These are phyloP conservation scores for Dichotomopilus funicola DNA, from an alignment of 2,329 filamentous ascomycete genomes.

Conservation along the genomic window DNA sequence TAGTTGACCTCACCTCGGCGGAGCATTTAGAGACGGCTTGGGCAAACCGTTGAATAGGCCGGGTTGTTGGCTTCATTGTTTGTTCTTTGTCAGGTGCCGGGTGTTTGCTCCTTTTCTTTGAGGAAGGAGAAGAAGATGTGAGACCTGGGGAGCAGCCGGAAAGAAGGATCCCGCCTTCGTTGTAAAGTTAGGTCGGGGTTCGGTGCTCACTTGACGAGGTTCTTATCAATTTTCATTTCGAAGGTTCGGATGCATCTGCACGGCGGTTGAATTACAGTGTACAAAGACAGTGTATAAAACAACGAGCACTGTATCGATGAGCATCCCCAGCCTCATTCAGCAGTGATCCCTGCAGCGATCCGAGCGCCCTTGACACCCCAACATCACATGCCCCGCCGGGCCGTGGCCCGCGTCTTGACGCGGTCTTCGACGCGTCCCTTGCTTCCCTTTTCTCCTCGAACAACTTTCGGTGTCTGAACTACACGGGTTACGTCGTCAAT, in stretches of 20 bases:
- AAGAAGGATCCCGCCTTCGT: not conserved
- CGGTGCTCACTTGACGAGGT: too few relatives aligned
- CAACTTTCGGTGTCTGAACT: too few relatives aligned
- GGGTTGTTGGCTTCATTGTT: conserved; percentile 32
- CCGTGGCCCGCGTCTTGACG: not conserved
- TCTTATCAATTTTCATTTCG: too few relatives aligned
- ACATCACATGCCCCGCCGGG: not conserved
- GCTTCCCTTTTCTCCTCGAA: too few relatives aligned
- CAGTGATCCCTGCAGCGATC: not conserved
- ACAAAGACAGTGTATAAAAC: too few relatives aligned
- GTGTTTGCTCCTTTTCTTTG: not conserved
- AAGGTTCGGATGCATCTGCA: too few relatives aligned
- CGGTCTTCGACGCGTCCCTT: not conserved
- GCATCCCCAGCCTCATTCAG: not conserved
- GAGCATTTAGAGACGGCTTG: conserved; percentile 49
- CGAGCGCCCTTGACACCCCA: not conserved
- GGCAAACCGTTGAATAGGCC: conserved; percentile 51
- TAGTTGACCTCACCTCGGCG: conserved; percentile 38
- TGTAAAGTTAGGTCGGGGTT: not conserved
- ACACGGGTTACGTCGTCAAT: not conserved
- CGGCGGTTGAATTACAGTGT: too few relatives aligned
- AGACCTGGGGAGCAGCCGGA: not conserved
- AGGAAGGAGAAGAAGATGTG: not conserved
- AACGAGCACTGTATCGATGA: not conserved
- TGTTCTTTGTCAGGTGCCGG: not conserved